Evolutionary conservation across 1,284 basidiomycete genomes (phyloP).

Genomic region (Cryptococcus sp.): DNA sequence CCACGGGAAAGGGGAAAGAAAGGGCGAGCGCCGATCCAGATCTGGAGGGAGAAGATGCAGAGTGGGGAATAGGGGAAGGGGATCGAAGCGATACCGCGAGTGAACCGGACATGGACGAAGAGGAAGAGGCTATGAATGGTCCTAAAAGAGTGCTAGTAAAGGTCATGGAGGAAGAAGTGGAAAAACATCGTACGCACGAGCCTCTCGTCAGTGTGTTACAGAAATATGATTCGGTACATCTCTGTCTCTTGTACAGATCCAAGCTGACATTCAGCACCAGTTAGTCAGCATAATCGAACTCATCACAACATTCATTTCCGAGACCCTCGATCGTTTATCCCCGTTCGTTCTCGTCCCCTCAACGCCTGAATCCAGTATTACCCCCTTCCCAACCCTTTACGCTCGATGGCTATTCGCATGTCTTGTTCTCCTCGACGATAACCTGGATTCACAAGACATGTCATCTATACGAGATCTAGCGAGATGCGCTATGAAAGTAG

Average conservation of each 20-base stretch:
- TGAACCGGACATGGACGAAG: constrained; percentile 19
- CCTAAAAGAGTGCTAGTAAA: background rate
- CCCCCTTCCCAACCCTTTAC: constrained; percentile 59
- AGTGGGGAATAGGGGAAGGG: constrained; percentile 9
- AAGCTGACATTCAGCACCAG: constrained; percentile 1
- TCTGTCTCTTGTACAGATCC: background rate
- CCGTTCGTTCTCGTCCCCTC: background rate
- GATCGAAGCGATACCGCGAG: constrained; percentile 6
- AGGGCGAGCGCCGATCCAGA: constrained; percentile 1
- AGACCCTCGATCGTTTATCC: background rate
- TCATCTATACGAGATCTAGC: constrained; percentile 71
- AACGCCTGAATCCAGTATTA: background rate
- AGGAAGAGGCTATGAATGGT: constrained; percentile 8
- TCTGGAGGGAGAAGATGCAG: constrained; percentile 6
- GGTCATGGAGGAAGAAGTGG: constrained; percentile 8
- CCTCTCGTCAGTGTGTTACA: constrained; percentile 31
- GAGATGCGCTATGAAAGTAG: constrained; percentile 62
- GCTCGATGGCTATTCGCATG: constrained; percentile 80
- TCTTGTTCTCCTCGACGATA: constrained; percentile 66
- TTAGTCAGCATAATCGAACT: constrained; percentile 24
- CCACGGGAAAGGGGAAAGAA: constrained; percentile 9
- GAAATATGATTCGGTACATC: constrained; percentile 28
- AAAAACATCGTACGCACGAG: constrained; percentile 19
- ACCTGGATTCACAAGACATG: constrained; percentile 71
- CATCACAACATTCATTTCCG: constrained; percentile 7